Base-by-base conservation (phyloP, 208 protist genomes). In the Leishmania turanica region DNA sequence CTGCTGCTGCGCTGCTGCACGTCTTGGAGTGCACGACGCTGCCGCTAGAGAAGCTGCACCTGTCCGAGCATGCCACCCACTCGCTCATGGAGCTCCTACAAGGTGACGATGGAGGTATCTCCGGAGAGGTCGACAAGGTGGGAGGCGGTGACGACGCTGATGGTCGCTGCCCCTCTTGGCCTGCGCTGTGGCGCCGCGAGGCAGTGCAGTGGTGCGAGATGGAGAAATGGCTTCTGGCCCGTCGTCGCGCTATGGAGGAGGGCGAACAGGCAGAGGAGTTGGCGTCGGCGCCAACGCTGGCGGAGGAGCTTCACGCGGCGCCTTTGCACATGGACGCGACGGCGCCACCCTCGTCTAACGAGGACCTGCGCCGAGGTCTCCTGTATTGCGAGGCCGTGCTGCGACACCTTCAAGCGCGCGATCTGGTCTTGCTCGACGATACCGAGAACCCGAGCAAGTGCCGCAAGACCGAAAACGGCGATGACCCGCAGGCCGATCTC, bases 81-180 rank as follows among this genome's bases (percentile, higher is more conserved):
- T 80, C 84, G 27, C 83, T 94, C 27, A 83, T 89, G 82, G 53
- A 54, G n/a, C 77, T 94, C 1, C 77, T 94, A 13, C 84, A 86
- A 40, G 84, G 82, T 17, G 58, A 34, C 74, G 74, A 77, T 47
- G 40, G 37, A 27, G 9, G 56, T 45, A n/a, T 45, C 34, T n/a
- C 56, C 0, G 56, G 24, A 15, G 76, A 37, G 56, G 45, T 47
- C 45, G 47, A 31, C 19, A 19, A 62, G 5, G 64, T 37, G 19
- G 27, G 76, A 3, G 11, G 45, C 60, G 76, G 58, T 27, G 40
- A 31, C 47, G 47, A 72, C 27, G 37, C 8, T 68, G 40, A 34
- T 73, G 69, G n/a, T 68, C 56, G 49, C 37, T 42, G 60, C 17
- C 76, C 62, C 6, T 71, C 76, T 31, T 79, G 60, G 62, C 8